These are phyloP conservation scores for Smithsoniella earleae DNA, from an alignment of 163 green algal genomes.

Conservation along the genomic window DNA sequence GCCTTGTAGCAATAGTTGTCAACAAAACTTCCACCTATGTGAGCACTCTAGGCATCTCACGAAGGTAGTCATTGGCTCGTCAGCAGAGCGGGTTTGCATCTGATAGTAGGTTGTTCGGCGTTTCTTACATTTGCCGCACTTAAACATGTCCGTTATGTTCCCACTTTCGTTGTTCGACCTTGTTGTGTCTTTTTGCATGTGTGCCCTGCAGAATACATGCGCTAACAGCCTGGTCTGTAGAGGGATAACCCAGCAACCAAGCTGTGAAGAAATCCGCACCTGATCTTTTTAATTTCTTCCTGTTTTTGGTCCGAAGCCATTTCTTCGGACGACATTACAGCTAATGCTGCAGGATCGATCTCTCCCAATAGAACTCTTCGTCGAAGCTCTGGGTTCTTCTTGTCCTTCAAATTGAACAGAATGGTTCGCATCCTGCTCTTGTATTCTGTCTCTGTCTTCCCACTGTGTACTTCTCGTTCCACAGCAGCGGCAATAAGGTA, in stretches of 20 bases:
- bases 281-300: conserved; percentile 66
- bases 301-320: conserved; percentile 65
- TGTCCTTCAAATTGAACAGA: conserved; percentile 89
- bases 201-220: conserved; percentile 28
- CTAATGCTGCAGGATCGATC: conserved; percentile 52
- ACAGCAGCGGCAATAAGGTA: conserved; percentile 7
- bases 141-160: conserved; percentile 34
- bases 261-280: too few species aligned
- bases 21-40: conserved; percentile 65
- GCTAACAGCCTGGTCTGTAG: too few species aligned
- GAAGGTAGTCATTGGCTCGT: conserved; percentile 92
- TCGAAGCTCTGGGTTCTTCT: conserved; percentile 79
- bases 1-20: too few species aligned
- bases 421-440: conserved; percentile 78
- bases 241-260: too few species aligned
- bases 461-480: not conserved
- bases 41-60: conserved; percentile 81
- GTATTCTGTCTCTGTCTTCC: conserved; percentile 50
- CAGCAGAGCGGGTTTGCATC: conserved; percentile 88
- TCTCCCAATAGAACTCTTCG: conserved; percentile 54
- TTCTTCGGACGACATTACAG: conserved; percentile 68
- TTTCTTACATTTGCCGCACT: conserved; percentile 76
- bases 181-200: not conserved
- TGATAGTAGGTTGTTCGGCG: conserved; percentile 82
- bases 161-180: not conserved